These are phyloP conservation scores for Themeda triandra DNA, from an alignment of 176 grass and related monocot species.

Conservation along the genomic window DNA sequence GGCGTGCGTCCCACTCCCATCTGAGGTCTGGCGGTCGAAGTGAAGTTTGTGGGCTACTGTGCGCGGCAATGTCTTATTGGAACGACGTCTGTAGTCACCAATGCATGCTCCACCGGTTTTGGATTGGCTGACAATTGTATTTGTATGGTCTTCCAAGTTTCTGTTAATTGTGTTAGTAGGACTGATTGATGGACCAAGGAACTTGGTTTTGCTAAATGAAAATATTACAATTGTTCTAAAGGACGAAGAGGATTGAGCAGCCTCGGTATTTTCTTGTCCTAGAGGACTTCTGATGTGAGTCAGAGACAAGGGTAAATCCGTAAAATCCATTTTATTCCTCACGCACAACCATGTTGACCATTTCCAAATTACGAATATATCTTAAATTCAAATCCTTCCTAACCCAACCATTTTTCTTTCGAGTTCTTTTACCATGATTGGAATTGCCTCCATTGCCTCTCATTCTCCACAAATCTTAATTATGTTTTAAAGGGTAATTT, in stretches of 20 bases:
- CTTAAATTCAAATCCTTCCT: neutral
- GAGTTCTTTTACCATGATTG: too few species aligned
- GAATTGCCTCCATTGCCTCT: too few species aligned
- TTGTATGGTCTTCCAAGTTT: neutral
- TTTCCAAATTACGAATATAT: neutral
- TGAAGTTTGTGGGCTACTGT: neutral
- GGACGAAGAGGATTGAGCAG: neutral
- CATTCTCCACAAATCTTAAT: too few species aligned
- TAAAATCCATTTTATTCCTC: too few species aligned
- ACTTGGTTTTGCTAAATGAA: conserved; percentile 37
- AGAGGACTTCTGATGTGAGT: neutral
- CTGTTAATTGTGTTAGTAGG: neutral
- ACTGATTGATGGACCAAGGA: conserved; percentile 21
- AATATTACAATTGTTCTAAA: neutral
- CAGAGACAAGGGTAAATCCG: neutral
- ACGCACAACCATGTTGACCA: neutral
- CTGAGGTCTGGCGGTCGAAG: neutral
- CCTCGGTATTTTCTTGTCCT: neutral
- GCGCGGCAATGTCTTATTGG: neutral
- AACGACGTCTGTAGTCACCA: neutral
- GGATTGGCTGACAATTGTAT: too few species aligned
- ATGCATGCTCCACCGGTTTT: too few species aligned
- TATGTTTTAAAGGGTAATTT: too few species aligned
- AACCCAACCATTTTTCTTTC: too few species aligned
- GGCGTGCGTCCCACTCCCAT: neutral